phyloP scores from a whole-genome alignment of 2,329 filamentous ascomycete genomes.

The Epichloe bromicola region DNA sequence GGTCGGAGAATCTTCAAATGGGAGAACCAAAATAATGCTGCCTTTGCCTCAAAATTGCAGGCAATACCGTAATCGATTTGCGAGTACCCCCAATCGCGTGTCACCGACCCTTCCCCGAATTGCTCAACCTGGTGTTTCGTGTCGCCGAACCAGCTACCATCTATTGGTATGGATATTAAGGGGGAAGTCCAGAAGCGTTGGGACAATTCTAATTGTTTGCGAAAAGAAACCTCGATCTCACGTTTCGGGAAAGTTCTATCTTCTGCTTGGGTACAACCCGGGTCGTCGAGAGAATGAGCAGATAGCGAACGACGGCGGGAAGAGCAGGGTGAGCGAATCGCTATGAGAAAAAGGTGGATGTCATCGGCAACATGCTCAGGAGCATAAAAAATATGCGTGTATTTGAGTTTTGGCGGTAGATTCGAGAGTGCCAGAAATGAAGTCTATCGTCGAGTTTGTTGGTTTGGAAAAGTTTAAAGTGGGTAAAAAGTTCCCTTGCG shows the following conservation, averaged over 20 bases:
- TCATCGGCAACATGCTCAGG: conserved; percentile 1
- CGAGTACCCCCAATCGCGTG: conserved; percentile 9
- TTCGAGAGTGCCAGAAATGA: conserved; percentile 4
- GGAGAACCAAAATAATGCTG: background rate
- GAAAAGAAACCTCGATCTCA: background rate
- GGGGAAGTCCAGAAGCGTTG: background rate
- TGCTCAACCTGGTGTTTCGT: conserved; percentile 8
- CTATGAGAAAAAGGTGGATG: background rate
- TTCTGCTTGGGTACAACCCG: background rate
- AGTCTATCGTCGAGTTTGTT: background rate
- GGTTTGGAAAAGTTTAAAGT: background rate
- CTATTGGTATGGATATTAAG: conserved; percentile 3
- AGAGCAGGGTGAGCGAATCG: background rate
- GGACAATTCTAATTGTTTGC: background rate
- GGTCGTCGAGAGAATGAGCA: background rate
- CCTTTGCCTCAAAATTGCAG: background rate
- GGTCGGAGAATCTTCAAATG: too few species aligned
- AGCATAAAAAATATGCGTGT: background rate
- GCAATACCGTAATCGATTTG: background rate
- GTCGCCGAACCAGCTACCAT: conserved; percentile 10
- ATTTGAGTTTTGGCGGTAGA: background rate
- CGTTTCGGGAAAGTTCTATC: background rate
- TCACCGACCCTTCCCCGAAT: conserved; percentile 9
- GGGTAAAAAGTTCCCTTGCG: background rate
- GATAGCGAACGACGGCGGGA: background rate